Base-by-base conservation (phyloP, 306 rosid species). In the Prunus kanzakura region DNA sequence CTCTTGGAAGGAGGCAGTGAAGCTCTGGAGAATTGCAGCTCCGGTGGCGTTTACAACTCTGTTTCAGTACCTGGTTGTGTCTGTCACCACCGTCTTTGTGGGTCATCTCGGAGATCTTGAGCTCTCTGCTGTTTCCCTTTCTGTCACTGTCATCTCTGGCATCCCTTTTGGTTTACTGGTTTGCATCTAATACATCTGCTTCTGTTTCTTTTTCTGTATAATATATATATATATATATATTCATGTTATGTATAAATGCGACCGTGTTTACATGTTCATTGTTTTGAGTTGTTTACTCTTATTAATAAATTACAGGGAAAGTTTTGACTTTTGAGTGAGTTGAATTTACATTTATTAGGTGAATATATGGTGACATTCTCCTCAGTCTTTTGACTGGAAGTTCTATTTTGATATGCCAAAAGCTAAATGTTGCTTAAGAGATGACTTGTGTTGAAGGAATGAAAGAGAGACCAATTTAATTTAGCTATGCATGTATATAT, bases 1-100 rank as follows among this genome's bases (percentile, higher is more conserved):
- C 25, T 68, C 46, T 6, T 62, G 86, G 86, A 52, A 20, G 20
- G 82, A 82, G 80, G 56, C 82, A 5, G 77, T 74, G 77, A 82
- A 78, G 77, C 52, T 82, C 25, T 69, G 86, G 86, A 78, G 51
- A 45, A 27, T 78, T 11, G 82, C 76, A 63, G 77, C 76, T 78
- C 67, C 72, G 52, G 74, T 78, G 38, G 81, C 76, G 15, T 71
- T 23, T 35, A 70, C 51, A 23, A 8, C 68, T 2, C 64, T 78
- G 12, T 78, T 64, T 71, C 81, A 78, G 66, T 78, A 61, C 76
- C 19, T 72, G 58, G 22, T 62, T 65, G 49, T 60, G 29, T 78
- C 81, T 2, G 8, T 71, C 27, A 71, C 72, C 5, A 64, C 35
- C 62, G 55, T 78, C 68, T 78, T 71, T 18, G 66, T 54, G 20